Conservation (phyloP, 768 basidiomycete species). For the Boletus vermiculosoides region DNA sequence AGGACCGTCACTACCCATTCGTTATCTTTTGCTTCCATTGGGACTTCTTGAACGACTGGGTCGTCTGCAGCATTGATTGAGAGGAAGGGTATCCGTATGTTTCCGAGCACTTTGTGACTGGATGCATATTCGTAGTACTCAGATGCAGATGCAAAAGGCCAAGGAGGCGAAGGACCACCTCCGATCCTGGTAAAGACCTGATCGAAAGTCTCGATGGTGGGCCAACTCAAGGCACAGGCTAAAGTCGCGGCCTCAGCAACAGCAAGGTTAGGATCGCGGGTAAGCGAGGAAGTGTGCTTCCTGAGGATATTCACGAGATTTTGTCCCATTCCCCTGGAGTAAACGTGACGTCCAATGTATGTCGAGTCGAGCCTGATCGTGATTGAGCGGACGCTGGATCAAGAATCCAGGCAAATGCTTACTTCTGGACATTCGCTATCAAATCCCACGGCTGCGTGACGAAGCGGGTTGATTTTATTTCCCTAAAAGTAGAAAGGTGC, state of each 20-base stretch:
- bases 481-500: constrained; percentile 2
- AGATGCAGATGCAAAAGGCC: constrained; percentile 43
- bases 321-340: constrained; percentile 75
- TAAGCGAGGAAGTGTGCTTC: constrained; percentile 48
- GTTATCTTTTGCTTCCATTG: constrained; percentile 53
- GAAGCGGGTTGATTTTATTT: constrained; percentile 12
- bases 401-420: constrained; percentile 13
- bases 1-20: constrained; percentile 57
- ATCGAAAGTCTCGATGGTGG: constrained; percentile 60
- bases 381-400: constrained; percentile 8
- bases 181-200: constrained; percentile 62
- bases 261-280: constrained; percentile 48
- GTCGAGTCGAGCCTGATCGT: constrained; percentile 49
- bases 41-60: constrained; percentile 66
- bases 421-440: constrained; percentile 37
- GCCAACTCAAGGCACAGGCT: constrained; percentile 48
- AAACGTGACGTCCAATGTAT: constrained; percentile 60
- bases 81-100: constrained; percentile 71
- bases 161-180: constrained; percentile 62
- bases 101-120: constrained; percentile 56
- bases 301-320: constrained; percentile 63
- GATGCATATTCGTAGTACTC: constrained; percentile 56
- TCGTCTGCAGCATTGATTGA: constrained; percentile 76
- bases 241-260: constrained; percentile 48
- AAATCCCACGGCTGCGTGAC: constrained; percentile 50